A percentile compares a stretch with the other conserved stretches of the same genome.
Conservation (phyloP, 1,284 basidiomycete species). For the Phellinidium pouzarii region DNA sequence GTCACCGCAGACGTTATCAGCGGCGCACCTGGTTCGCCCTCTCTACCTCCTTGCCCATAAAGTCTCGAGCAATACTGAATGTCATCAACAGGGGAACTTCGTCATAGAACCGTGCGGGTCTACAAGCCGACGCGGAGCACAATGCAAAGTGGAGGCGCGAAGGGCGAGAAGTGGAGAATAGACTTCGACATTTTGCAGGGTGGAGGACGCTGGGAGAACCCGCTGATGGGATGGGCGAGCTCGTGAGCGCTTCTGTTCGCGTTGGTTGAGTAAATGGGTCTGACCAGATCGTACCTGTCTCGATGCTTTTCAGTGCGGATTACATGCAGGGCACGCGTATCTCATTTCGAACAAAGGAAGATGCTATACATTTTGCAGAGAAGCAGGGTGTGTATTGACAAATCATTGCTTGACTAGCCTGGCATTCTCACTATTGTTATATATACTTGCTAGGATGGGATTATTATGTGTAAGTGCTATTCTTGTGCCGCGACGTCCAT, state of each 20-base stretch:
- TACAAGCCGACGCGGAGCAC: slow-evolving; percentile 93
- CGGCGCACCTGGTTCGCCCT: slow-evolving; percentile 64
- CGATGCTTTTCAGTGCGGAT: slow-evolving; percentile 64
- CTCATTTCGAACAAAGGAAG: slow-evolving; percentile 85
- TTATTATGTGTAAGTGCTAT: slow-evolving; percentile 58
- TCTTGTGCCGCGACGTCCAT: slow-evolving; percentile 1
- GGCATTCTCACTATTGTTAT: slow-evolving; percentile 11
- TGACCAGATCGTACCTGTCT: neutral
- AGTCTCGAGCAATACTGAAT: neutral
- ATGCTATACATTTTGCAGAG: slow-evolving; percentile 91
- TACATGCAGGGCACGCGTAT: slow-evolving; percentile 94
- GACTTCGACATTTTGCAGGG: slow-evolving; percentile 92
- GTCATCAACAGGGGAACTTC: slow-evolving; percentile 60
- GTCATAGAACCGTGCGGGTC: slow-evolving; percentile 85
- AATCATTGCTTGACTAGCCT: slow-evolving; percentile 1
- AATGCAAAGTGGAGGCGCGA: slow-evolving; percentile 89
- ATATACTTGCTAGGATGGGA: slow-evolving; percentile 55
- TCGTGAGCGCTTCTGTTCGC: slow-evolving; percentile 50
- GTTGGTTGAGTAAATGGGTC: neutral
- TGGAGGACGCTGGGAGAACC: slow-evolving; percentile 94
- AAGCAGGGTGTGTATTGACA: slow-evolving; percentile 63
- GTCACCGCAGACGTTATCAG: slow-evolving; percentile 71
- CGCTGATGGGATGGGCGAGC: slow-evolving; percentile 96
- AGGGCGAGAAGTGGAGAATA: slow-evolving; percentile 87
- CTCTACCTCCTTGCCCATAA: neutral